Percentiles rank a stretch among this genome's conserved stretches.
These are phyloP conservation scores for Eucalyptus sp. DNA, from an alignment of 345 rosid species.

Conservation along the genomic window DNA sequence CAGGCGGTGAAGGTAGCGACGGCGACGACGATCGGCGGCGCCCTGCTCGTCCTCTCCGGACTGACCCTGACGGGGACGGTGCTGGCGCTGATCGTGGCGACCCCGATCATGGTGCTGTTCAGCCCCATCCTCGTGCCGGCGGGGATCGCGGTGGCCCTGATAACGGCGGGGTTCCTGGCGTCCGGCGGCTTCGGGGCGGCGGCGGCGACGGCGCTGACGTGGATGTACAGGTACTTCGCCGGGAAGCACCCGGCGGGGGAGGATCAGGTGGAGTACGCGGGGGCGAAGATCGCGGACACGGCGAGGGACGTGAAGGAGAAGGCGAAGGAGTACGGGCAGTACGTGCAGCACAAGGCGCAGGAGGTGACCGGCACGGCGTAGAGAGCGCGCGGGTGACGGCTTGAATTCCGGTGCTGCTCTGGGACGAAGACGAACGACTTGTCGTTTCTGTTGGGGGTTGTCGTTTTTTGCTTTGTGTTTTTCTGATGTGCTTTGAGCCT, in stretches of 20 bases:
- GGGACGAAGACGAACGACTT: background rate
- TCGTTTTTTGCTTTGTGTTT: background rate
- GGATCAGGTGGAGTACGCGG: constrained; percentile 41
- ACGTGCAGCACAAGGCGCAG: constrained; percentile 32
- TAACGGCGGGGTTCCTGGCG: constrained; percentile 41
- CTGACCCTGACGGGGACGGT: constrained; percentile 45
- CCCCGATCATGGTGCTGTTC: constrained; percentile 54
- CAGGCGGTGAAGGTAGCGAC: constrained; percentile 37
- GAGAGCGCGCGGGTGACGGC: background rate
- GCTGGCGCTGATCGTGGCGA: constrained; percentile 41
- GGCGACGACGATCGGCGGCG: constrained; percentile 39
- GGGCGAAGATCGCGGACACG: constrained; percentile 13
- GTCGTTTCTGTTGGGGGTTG: background rate
- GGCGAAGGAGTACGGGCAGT: constrained; percentile 48
- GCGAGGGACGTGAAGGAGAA: constrained; percentile 29
- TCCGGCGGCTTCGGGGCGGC: constrained; percentile 60
- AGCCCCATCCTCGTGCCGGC: constrained; percentile 84
- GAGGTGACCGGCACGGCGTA: constrained; percentile 9
- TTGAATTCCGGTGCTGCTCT: background rate
- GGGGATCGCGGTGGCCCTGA: constrained; percentile 30
- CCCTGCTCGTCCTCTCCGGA: constrained; percentile 54
- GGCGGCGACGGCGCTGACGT: constrained; percentile 34
- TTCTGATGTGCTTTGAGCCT: background rate
- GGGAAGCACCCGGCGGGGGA: constrained; percentile 61
- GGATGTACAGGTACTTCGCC: constrained; percentile 51